Base-by-base conservation (phyloP, 768 basidiomycete genomes). In the Trametes cinnabarina region DNA sequence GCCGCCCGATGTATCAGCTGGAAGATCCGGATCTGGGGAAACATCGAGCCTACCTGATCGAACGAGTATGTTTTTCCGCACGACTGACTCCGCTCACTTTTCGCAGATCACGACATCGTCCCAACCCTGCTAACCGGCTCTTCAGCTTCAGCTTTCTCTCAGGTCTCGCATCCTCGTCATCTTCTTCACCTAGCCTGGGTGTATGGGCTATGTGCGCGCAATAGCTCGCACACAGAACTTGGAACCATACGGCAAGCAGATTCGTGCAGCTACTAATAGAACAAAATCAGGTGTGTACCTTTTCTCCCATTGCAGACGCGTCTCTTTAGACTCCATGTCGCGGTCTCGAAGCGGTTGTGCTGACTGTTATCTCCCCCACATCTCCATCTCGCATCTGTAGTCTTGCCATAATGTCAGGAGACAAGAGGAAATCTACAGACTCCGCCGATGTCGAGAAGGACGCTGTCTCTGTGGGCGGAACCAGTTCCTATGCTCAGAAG, bases 401-500 rank as follows among this genome's bases (percentile, higher is more conserved):
- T 19, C 23, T 15, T 7, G 11, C 12, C 37, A 26, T 19, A 12
- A 48, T 49, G 39, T 34, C 42, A 17, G 47, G 42, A 7, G 37
- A n/a, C 8, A 28, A 39, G 19, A 19, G 39, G 39, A 30, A 23
- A 8, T 20, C 20, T 17, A 11, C 14, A 14, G 47, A 47, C 7
- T 12, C 25, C 11, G 3, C 32, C 5, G 63, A 62, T 39, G 22
- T 58, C 14, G 63, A 65, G 49, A 62, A 54, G 58, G 55, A 60
- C 44, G 58, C 28, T 3, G 51, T 47, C 23, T 65, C 63, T 7
- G 37, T 59, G 0, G 40, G 44, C 19, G 60, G 43, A 7, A 32
- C 30, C 19, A 43, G 35, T 19, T 35, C 54, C 17, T 34, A 54
- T 15, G 58, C 57, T 9, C 53, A 58, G 39, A 53, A 53, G 30